These are phyloP conservation scores for Exophiala oligosperma DNA, from an alignment of 2,329 filamentous ascomycete species.

Conservation along the genomic window DNA sequence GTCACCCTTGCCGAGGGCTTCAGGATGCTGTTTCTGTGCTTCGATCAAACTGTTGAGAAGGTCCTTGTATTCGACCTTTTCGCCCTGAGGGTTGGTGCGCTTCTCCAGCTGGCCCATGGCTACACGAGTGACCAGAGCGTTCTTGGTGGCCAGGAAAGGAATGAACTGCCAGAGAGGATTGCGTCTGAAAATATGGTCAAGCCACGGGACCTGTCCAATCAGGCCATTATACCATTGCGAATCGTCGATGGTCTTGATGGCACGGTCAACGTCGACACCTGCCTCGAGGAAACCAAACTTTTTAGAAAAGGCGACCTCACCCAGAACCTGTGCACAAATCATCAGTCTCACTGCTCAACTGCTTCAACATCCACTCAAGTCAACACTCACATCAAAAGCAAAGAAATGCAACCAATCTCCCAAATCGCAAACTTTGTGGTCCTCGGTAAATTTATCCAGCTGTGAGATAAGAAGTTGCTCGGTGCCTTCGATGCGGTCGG, in stretches of 20 bases:
- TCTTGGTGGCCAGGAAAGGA: constrained; percentile 46
- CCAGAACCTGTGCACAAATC: constrained; percentile 31
- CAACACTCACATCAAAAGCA: constrained; percentile 37
- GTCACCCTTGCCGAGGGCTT: constrained; percentile 52
- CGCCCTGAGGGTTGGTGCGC: constrained; percentile 32
- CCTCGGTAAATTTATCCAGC: constrained; percentile 43
- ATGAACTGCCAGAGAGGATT: constrained; percentile 52
- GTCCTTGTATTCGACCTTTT: constrained; percentile 50
- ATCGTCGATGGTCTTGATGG: constrained; percentile 55
- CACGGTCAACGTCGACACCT: constrained; percentile 51
- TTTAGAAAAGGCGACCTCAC: constrained; percentile 40
- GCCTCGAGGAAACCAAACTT: constrained; percentile 56
- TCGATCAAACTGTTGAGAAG: constrained; percentile 54
- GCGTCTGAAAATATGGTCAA: constrained; percentile 50
- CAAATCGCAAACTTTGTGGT: constrained; percentile 44
- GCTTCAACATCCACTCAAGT: background rate
- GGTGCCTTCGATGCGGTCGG: constrained; percentile 32
- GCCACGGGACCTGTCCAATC: constrained; percentile 39
- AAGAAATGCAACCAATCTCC: constrained; percentile 42
- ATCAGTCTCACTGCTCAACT: background rate
- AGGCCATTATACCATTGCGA: constrained; percentile 33
- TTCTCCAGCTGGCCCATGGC: constrained; percentile 46
- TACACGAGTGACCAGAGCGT: constrained; percentile 54
- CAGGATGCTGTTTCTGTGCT: constrained; percentile 53
- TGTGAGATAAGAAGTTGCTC: constrained; percentile 48